Base-by-base conservation (phyloP, 2,329 filamentous ascomycete genomes). In the Apiospora aurea region DNA sequence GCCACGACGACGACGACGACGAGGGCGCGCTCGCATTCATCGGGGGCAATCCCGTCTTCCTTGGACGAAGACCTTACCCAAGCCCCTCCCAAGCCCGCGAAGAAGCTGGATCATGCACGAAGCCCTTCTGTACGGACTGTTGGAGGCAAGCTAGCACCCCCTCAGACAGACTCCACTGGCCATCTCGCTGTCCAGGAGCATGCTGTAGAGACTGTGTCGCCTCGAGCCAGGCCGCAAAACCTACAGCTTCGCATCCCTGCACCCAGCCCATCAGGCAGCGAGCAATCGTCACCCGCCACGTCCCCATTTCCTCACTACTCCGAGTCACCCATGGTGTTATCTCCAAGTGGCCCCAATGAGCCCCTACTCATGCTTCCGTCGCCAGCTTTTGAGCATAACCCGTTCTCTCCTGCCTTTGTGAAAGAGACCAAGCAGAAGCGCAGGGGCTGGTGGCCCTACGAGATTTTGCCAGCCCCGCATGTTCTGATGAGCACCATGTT, bases 371-470 rank as follows among this genome's bases (percentile, higher is more conserved):
- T 85, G 72, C 80, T 92, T 46, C 87, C 89, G 34, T 82, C 87
- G 24, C 81, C 88, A 68, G 81, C 85, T 76, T 75, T 87, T 77
- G 83, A 87, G 72, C 82, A 84, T 29, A 83, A 83, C 51, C 85
- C 71, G 16, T 72, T 74, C 41, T 86, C 88, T 74, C 82, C 84
- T 29, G 81, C 82, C 49, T 79, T 88, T 61, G 81, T 86, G 24
- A 79, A 79, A 38, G 75, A 79, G 29, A 74, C 75, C n/a, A 85
- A 75, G 71, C 84, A 78, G 69, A 87, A 82, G 76, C 88, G 83
- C 7, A 85, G 93, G 57, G 87, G 81, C 66, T 97, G 94, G 92
- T 98, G 95, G 95, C 95, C 95, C 2, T 93, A 95, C 79, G 85
- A 83, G 6, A 75, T 93, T 26, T 83, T 97, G 5, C 94, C 95